Conservation (phyloP, 345 rosid species). For the Salix viminalis region DNA sequence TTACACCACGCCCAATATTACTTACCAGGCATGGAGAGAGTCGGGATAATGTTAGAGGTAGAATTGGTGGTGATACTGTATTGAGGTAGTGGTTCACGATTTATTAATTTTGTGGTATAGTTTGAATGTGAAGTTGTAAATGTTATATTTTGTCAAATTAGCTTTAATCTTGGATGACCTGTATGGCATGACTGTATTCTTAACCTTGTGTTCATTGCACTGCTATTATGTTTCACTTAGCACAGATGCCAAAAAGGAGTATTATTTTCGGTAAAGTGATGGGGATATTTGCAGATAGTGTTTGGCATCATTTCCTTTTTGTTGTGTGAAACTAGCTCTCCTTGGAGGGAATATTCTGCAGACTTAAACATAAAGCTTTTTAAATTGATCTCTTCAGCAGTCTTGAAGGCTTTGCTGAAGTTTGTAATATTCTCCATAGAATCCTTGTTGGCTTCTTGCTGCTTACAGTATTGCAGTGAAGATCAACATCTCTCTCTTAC, state of each 20-base stretch:
- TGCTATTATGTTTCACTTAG: not conserved
- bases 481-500: not conserved
- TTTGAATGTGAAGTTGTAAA: not conserved
- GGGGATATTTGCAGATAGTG: not conserved
- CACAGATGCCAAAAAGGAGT: not conserved
- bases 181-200: not conserved
- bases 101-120: not conserved
- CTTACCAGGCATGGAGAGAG: conserved; percentile 99
- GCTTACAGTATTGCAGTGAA: not conserved
- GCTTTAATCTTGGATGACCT: conserved; percentile 1
- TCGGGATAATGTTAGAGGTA: conserved; percentile 88
- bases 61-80: conserved; percentile 90
- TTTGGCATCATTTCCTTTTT: not conserved
- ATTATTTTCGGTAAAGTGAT: not conserved
- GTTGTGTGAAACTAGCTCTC: not conserved
- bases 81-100: conserved; percentile 49
- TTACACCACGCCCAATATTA: conserved; percentile 96
- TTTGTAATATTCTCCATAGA: not conserved
- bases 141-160: not conserved
- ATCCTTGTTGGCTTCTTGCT: not conserved
- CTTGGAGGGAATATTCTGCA: not conserved
- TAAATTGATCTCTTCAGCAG: conserved; percentile 2
- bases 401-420: not conserved
- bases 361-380: not conserved
- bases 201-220: not conserved